Evolutionary conservation across 2,329 filamentous ascomycete species (phyloP), one percentile per base, ranked within the genome.

Genomic region (Knufia petricola): DNA sequence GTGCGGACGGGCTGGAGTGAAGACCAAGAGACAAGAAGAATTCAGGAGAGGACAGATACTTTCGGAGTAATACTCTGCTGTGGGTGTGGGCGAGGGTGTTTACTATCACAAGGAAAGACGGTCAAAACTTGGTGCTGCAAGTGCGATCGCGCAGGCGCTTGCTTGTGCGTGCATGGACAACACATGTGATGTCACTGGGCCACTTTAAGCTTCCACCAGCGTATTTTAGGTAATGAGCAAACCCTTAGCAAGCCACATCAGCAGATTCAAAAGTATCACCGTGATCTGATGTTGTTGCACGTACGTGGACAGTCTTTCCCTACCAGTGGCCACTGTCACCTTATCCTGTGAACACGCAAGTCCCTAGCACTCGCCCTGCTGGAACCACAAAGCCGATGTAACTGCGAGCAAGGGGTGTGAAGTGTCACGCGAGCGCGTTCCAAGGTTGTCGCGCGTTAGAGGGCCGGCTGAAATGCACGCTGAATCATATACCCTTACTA

Each of bases 121-220:
- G 39, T 42, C 39, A 42, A 42, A 42, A 42, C 32, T 36, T 41
- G 39, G n/a, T 23, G 39, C 13, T n/a, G 39, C 24, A 23, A 41
- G 39, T 41, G 17, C 39, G 23, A 41, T n/a, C 7, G 39, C 39
- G 39, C 39, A 40, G 21, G 37, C 37, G 37, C 10, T n/a, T 13
- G 10, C 10, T n/a, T 36, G 10, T n/a, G 10, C 15, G 10, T 26
- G 39, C 12, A 13, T 13, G n/a, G 9, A 12, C 20, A 42, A n/a
- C 24, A 42, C 21, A 26, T 12, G n/a, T 42, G 39, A 42, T 42
- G 39, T 42, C 39, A 42, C 39, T 10, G 39, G 17, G 9, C 37
- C 3, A 3, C 12, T 19, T 9, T 21, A 9, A 12, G 8, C 10
- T 20, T 20, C 17, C 10, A 20, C 17, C 12, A 19, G 17, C 37